Percentiles rank a stretch among this genome's conserved stretches.
phyloP scores from a whole-genome alignment of 257 asterid species.

The Penstemon davidsonii region DNA sequence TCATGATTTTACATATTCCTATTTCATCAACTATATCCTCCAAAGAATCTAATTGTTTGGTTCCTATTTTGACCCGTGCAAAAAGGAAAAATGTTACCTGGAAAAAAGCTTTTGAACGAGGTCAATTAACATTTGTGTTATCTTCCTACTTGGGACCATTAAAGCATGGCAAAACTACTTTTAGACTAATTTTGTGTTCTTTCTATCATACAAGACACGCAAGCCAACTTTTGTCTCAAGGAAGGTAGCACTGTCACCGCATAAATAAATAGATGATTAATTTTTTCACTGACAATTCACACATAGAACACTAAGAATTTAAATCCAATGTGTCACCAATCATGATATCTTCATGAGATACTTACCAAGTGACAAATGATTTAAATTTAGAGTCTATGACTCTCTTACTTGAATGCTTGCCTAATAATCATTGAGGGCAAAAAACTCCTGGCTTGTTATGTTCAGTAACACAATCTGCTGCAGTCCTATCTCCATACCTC shows the following conservation, averaged over 20 bases:
- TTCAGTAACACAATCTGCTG: constrained; percentile 11
- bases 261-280: not conserved
- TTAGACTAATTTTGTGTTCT: not conserved
- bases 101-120: not conserved
- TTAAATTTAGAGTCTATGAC: not conserved
- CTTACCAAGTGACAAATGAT: not conserved
- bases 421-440: not conserved
- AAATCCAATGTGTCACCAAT: constrained; percentile 4
- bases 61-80: not conserved
- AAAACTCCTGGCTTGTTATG: not conserved
- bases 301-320: not conserved
- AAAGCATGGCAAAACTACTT: not conserved
- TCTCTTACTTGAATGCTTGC: constrained; percentile 12
- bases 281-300: not conserved
- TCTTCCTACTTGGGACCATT: constrained; percentile 7
- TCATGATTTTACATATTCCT: not conserved
- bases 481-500: not conserved
- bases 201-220: not conserved
- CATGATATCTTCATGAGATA: constrained; percentile 6
- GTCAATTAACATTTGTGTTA: not conserved
- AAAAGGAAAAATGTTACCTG: not conserved
- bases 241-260: not conserved
- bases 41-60: not conserved
- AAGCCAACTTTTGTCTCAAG: not conserved
- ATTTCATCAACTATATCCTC: constrained; percentile 1